Conservation (phyloP, 768 basidiomycete genomes). For the Rhizopogon rudus region DNA sequence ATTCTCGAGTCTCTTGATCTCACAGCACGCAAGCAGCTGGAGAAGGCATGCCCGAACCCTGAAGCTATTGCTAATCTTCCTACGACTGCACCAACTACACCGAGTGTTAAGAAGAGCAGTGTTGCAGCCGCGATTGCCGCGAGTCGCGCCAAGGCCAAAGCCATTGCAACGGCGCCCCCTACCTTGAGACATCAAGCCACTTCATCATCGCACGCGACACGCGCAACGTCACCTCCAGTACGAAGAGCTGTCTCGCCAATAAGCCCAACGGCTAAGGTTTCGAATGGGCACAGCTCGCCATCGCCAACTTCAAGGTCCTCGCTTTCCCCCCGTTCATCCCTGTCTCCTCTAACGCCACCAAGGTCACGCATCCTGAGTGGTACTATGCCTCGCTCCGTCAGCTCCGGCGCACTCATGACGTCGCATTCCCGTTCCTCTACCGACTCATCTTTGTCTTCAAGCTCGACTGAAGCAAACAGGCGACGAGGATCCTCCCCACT, state of each 20-base stretch:
- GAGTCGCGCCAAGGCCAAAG: conserved; percentile 83
- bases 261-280: conserved; percentile 38
- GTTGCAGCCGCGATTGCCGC: conserved; percentile 87
- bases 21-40: conserved; percentile 72
- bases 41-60: conserved; percentile 75
- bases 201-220: conserved; percentile 54
- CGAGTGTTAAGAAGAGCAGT: conserved; percentile 68
- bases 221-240: conserved; percentile 36
- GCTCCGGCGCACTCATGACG: conserved; percentile 22
- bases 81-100: conserved; percentile 41
- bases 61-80: conserved; percentile 33
- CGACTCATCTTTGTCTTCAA: conserved; percentile 28
- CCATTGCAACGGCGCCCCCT: conserved; percentile 78
- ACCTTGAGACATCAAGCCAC: conserved; percentile 79
- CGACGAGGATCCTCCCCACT: conserved; percentile 50
- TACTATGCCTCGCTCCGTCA: conserved; percentile 39
- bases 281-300: conserved; percentile 33
- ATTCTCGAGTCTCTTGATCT: conserved; percentile 69
- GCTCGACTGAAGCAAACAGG: conserved; percentile 24
- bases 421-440: conserved; percentile 43
- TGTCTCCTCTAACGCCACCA: conserved; percentile 41
- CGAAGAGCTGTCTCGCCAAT: conserved; percentile 36
- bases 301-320: conserved; percentile 35
- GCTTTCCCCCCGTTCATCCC: conserved; percentile 43
- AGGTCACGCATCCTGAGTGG: conserved; percentile 37